Evolutionary conservation across 192 early-diverging fungal species (phyloP).

Genomic region (Podila epigama): DNA sequence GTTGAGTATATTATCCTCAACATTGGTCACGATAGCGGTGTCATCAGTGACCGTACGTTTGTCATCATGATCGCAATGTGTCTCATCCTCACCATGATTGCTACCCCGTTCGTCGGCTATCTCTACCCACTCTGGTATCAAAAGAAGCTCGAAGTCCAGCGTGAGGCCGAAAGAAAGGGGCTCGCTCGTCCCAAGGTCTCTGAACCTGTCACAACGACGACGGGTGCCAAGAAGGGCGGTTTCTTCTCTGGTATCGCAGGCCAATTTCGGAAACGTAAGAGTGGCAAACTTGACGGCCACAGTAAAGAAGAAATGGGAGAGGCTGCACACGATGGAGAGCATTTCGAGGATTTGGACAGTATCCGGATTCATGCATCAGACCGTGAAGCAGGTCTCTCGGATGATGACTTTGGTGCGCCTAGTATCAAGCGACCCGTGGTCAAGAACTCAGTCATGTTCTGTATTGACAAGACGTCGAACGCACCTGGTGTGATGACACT

Average conservation of each 20-base stretch:
- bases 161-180: slow-evolving; percentile 37
- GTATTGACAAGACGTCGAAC: slow-evolving; percentile 42
- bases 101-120: slow-evolving; percentile 73
- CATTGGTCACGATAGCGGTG: slow-evolving; percentile 83
- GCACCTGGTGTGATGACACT: slow-evolving; percentile 45
- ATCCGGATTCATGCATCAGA: neutral
- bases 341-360: slow-evolving; percentile 25
- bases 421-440: slow-evolving; percentile 1
- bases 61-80: slow-evolving; percentile 75
- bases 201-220: neutral
- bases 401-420: neutral
- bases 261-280: neutral
- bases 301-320: neutral
- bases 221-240: neutral
- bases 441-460: slow-evolving; percentile 44
- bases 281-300: neutral
- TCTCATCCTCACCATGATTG: slow-evolving; percentile 83
- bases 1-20: slow-evolving; percentile 97
- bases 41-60: slow-evolving; percentile 67
- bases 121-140: slow-evolving; percentile 80
- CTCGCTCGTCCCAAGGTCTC: neutral
- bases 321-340: neutral
- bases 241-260: slow-evolving; percentile 5
- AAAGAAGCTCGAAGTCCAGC: slow-evolving; percentile 30
- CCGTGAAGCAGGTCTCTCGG: neutral